Conservation (phyloP, 257 asterid genomes). For the Pogostemon cablin region DNA sequence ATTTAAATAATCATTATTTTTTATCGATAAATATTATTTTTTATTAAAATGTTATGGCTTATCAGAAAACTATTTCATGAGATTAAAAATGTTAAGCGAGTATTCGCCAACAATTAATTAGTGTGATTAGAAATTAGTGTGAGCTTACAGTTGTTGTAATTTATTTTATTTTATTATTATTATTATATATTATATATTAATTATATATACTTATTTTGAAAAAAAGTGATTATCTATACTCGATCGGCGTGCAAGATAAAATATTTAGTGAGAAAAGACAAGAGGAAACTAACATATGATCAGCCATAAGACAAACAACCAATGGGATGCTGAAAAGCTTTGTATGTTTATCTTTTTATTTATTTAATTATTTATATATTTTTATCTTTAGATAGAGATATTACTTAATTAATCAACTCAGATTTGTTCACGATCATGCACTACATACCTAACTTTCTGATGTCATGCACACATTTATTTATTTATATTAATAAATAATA, state of each 20-base stretch:
- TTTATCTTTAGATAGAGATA: not conserved
- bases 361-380: not conserved
- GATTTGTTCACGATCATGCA: not conserved
- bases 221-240: not conserved
- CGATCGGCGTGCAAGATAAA: not conserved
- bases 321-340: slow-evolving; percentile 12
- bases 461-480: not conserved
- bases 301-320: slow-evolving; percentile 1
- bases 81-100: no score
- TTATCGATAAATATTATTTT: no score
- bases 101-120: no score
- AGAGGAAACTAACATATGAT: slow-evolving; percentile 1
- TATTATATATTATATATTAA: no score
- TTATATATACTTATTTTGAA: no score
- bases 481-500: no score
- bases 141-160: not conserved
- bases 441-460: slow-evolving; percentile 28
- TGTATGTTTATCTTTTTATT: not conserved
- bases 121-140: no score
- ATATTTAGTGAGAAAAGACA: slow-evolving; percentile 2
- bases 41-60: no score
- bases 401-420: not conserved
- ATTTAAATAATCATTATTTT: no score
- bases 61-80: no score
- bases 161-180: not conserved